These are phyloP conservation scores for Lactuca saligna DNA, from an alignment of 129 eudicot species.

Conservation along the genomic window DNA sequence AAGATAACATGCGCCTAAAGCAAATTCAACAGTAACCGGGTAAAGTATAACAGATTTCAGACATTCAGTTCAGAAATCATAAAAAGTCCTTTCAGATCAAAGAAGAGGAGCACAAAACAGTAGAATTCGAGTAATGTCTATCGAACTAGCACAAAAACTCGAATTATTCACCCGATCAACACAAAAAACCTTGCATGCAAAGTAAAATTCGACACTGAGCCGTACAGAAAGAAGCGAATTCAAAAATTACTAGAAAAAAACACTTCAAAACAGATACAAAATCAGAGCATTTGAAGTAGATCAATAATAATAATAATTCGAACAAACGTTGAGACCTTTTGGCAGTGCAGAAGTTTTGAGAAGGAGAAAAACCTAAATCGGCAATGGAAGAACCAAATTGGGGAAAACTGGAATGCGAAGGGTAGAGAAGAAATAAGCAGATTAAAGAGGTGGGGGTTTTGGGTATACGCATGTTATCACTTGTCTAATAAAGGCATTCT, in stretches of 20 bases:
- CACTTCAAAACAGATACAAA: slow-evolving; percentile 6
- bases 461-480: slow-evolving; percentile 42
- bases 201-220: slow-evolving; percentile 14
- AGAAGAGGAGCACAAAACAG: background rate
- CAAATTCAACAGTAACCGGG: background rate
- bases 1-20: background rate
- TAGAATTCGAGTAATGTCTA: slow-evolving; percentile 3
- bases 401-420: slow-evolving; percentile 28
- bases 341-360: slow-evolving; percentile 15
- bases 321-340: slow-evolving; percentile 14
- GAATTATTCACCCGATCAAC: slow-evolving; percentile 7
- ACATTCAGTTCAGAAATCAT: slow-evolving; percentile 8
- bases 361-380: slow-evolving; percentile 21
- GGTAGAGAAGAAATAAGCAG: slow-evolving; percentile 32
- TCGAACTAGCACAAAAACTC: slow-evolving; percentile 14
- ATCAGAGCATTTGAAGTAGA: slow-evolving; percentile 14
- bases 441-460: slow-evolving; percentile 38
- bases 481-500: slow-evolving; percentile 43
- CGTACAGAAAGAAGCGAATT: slow-evolving; percentile 1
- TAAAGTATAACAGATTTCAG: background rate
- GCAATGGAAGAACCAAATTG: slow-evolving; percentile 28
- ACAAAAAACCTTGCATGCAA: slow-evolving; percentile 33
- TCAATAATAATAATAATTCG: background rate
- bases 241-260: background rate
- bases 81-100: slow-evolving; percentile 5